Percentiles rank a stretch among this genome's conserved stretches.
Evolutionary conservation across 2,329 filamentous ascomycete species (phyloP).

Genomic region (Graphilbum sp.): DNA sequence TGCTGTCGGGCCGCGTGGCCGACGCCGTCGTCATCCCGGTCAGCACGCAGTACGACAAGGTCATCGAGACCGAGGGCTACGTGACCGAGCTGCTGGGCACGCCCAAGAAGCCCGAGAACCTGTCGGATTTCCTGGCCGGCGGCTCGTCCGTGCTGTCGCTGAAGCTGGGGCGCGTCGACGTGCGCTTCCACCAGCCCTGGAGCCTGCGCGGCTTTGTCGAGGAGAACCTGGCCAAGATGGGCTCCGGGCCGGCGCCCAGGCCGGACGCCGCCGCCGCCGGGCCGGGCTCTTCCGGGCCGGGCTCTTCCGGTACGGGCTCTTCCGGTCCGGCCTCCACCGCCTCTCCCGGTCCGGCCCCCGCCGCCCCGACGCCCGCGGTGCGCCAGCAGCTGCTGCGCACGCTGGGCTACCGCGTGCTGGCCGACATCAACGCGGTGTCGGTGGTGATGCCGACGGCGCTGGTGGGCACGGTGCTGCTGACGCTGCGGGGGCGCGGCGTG

Average conservation of each 20-base stretch:
- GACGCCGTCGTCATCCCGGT: conserved; percentile 92
- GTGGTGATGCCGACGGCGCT: conserved; percentile 97
- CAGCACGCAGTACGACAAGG: conserved; percentile 96
- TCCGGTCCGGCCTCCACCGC: too few species aligned
- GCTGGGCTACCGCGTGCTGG: conserved; percentile 79
- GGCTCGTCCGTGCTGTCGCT: conserved; percentile 75
- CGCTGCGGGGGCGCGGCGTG: conserved; percentile 78
- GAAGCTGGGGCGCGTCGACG: conserved; percentile 80
- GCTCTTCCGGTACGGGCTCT: too few species aligned
- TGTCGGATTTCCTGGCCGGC: conserved; percentile 74
- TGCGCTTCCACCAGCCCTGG: conserved; percentile 94
- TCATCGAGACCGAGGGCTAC: conserved; percentile 95
- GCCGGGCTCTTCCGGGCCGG: too few species aligned
- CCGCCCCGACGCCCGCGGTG: conserved; percentile 30
- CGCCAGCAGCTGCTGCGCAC: conserved; percentile 65
- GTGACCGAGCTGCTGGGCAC: conserved; percentile 86
- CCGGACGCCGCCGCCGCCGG: conserved; percentile 15
- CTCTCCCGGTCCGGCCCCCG: conserved; percentile 20
- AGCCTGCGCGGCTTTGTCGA: conserved; percentile 69
- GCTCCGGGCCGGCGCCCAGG: conserved; percentile 33
- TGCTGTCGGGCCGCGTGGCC: conserved; percentile 72
- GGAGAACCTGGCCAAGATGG: conserved; percentile 49
- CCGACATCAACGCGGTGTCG: conserved; percentile 88
- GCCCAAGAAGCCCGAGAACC: conserved; percentile 89
- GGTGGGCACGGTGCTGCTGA: conserved; percentile 85